These are phyloP conservation scores for Limonium bicolor DNA, from an alignment of 148 eudicot genomes.

Conservation along the genomic window DNA sequence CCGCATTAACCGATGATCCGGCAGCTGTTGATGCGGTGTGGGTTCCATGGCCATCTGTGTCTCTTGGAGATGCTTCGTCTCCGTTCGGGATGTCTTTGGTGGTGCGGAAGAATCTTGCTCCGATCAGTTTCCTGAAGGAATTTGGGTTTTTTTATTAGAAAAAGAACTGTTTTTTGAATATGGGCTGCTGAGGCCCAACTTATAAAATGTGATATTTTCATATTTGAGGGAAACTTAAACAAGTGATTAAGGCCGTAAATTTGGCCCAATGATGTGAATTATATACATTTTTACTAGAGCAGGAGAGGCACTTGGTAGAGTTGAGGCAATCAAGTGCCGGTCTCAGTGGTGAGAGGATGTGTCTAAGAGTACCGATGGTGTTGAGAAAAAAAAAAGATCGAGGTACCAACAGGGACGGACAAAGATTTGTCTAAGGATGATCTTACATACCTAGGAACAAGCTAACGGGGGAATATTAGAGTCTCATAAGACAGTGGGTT, in stretches of 20 bases:
- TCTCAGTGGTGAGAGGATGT: too few species aligned
- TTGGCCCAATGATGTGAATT: background rate
- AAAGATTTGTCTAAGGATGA: too few species aligned
- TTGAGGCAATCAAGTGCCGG: too few species aligned
- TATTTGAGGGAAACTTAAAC: too few species aligned
- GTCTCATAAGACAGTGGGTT: too few species aligned
- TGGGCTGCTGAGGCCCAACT: background rate
- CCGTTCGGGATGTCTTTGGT: background rate
- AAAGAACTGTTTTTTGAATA: background rate
- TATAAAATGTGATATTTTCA: background rate
- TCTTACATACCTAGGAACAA: too few species aligned
- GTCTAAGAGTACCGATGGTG: too few species aligned
- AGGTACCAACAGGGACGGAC: too few species aligned
- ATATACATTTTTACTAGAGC: background rate
- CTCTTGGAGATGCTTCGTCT: constrained; percentile 26
- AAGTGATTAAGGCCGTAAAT: too few species aligned
- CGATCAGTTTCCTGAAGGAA: constrained; percentile 37
- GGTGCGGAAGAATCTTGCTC: constrained; percentile 21
- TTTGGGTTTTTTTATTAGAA: background rate
- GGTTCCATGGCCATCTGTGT: constrained; percentile 46
- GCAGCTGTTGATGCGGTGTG: constrained; percentile 62
- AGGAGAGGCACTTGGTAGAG: too few species aligned
- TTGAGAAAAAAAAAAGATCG: too few species aligned
- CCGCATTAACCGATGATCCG: constrained; percentile 26
- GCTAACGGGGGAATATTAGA: too few species aligned